A percentile compares a stretch with the other conserved stretches of the same genome.
These are phyloP conservation scores for Trypanosoma boissoni DNA, from an alignment of 208 protist genomes.

Conservation along the genomic window DNA sequence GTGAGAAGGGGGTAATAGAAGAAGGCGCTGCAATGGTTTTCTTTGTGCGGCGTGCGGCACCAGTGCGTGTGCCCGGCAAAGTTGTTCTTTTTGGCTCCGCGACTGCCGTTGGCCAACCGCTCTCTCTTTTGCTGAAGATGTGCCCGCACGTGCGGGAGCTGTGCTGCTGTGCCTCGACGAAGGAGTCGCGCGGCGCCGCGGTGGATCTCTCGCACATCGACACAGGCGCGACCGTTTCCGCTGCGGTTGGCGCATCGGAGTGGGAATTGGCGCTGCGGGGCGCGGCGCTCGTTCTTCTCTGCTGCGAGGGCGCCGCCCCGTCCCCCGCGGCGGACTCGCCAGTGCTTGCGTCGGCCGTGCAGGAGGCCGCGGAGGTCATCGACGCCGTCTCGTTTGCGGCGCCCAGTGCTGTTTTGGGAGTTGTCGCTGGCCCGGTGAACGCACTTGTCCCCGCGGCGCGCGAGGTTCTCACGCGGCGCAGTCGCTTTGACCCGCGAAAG, in stretches of 20 bases:
- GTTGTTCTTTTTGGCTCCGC: constrained; percentile 92
- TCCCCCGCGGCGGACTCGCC: constrained; percentile 70
- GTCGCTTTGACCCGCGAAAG: constrained; percentile 77
- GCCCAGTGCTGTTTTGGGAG: constrained; percentile 69
- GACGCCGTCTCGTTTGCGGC: constrained; percentile 15
- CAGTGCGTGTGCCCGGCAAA: constrained; percentile 32
- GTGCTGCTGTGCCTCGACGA: constrained; percentile 64
- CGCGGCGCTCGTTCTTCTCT: constrained; percentile 87
- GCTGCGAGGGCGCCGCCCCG: constrained; percentile 79
- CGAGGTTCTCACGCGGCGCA: constrained; percentile 73
- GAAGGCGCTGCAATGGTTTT: constrained; percentile 9
- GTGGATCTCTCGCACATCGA: constrained; percentile 83
- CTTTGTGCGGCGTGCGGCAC: constrained; percentile 33
- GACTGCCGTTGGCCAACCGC: constrained; percentile 90
- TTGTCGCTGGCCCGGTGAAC: constrained; percentile 94
- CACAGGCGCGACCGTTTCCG: constrained; percentile 38
- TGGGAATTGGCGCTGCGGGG: constrained; percentile 65
- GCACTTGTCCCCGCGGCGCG: constrained; percentile 90
- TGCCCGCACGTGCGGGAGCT: constrained; percentile 74
- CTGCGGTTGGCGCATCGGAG: constrained; percentile 36
- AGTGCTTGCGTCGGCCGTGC: constrained; percentile 68
- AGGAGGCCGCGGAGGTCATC: constrained; percentile 46
- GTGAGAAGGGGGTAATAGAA: too few species aligned
- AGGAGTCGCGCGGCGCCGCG: constrained; percentile 47
- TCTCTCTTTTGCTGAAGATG: constrained; percentile 91